These are phyloP conservation scores for Passiflora organensis DNA, from an alignment of 345 rosid genomes.

Conservation along the genomic window DNA sequence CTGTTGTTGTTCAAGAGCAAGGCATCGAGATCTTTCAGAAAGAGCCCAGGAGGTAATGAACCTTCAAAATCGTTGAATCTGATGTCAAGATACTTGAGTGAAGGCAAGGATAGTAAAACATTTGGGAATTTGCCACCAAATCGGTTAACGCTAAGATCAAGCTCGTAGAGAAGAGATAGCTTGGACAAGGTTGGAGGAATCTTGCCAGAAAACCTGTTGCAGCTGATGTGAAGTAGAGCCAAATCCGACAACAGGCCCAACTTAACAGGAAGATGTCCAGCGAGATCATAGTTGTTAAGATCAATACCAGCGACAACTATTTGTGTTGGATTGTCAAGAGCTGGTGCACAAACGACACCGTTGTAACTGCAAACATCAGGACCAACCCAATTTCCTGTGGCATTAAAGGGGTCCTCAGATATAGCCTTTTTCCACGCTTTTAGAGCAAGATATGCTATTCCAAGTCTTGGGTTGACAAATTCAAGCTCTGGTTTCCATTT, in stretches of 20 bases:
- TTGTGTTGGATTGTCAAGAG: background rate
- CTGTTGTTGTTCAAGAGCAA: slow-evolving; percentile 19
- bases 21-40: slow-evolving; percentile 14
- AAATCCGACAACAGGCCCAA: slow-evolving; percentile 18
- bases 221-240: slow-evolving; percentile 15
- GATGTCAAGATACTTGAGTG: slow-evolving; percentile 14
- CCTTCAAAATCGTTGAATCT: slow-evolving; percentile 22
- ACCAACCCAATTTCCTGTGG: slow-evolving; percentile 14
- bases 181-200: slow-evolving; percentile 17
- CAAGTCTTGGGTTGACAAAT: slow-evolving; percentile 7
- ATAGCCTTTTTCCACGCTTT: slow-evolving; percentile 16
- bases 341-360: slow-evolving; percentile 14
- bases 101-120: slow-evolving; percentile 1
- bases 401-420: slow-evolving; percentile 9
- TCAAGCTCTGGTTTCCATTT: background rate
- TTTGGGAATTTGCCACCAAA: slow-evolving; percentile 16
- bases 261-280: slow-evolving; percentile 16
- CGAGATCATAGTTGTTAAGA: slow-evolving; percentile 20
- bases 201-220: slow-evolving; percentile 18
- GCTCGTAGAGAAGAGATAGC: slow-evolving; percentile 9
- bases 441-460: slow-evolving; percentile 15
- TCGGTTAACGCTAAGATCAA: slow-evolving; percentile 22
- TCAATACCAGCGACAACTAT: slow-evolving; percentile 14
- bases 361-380: slow-evolving; percentile 10
- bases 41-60: slow-evolving; percentile 5